Base-by-base conservation (phyloP, 805 yeast genomes). In the Ogataea nonfermentans region DNA sequence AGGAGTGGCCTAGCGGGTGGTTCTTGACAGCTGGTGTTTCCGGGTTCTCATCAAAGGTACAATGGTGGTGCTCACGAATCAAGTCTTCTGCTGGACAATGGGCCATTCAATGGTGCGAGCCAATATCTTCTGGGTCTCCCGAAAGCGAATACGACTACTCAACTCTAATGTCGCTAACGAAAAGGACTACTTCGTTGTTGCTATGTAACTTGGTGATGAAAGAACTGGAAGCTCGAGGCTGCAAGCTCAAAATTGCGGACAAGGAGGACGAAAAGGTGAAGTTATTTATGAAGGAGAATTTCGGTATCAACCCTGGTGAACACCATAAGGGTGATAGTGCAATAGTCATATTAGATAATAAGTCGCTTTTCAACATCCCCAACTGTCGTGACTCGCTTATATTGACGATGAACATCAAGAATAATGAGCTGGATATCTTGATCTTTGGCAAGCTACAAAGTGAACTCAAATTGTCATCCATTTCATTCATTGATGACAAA, bases 1-100 rank as follows among this genome's bases (percentile, higher is more conserved):
- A 66, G 38, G 73, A 70, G 42, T 77, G 81, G 81, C 81, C 81
- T 0, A 57, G 71, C 9, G 71, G 74, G 30, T 77, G 81, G 81
- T 73, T 76, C 51, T 52, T 77, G 29, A 63, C 73, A 3, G 66
- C 64, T 32, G 62, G 70, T 19, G 60, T 44, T 4, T 51, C 61
- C 26, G 67, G 67, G 9, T 58, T 55, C 33, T 56, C 64, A 16
- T 62, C 67, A 4, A 61, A 55, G 19, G 59, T 68, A 7, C 63
- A 62, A 40, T 73, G 79, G 76, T 76, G 75, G 76, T 77, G 76
- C 14, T 69, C 79, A 6, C 60, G 75, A 30, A 67, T 76, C 34
- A 68, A 64, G 46, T 67, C 76, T 3, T 56, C 68, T 10, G 63
- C 69, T 35, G 80, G 80, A 5, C 76, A 71, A 37, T 77, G 83